Conservation (phyloP, 106 monocot genomes). For the Dioscorea zingiberensis region DNA sequence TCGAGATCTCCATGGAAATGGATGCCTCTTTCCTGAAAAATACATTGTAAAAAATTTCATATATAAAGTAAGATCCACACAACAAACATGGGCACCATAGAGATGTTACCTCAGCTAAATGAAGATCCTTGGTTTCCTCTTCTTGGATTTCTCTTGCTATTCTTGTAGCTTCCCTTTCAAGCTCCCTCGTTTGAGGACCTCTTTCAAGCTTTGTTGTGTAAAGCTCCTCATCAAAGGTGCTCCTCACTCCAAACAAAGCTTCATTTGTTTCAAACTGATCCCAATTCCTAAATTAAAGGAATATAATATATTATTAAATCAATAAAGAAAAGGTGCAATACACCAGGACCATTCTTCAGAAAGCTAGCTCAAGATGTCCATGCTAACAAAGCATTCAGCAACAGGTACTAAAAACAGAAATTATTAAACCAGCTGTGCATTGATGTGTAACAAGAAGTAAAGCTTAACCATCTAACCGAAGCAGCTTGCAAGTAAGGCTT, state of each 20-base stretch:
- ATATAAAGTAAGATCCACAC: no score
- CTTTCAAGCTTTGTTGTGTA: conserved; percentile 96
- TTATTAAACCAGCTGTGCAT: no score
- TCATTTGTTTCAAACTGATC: conserved; percentile 93
- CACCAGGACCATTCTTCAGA: no score
- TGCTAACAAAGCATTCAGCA: no score
- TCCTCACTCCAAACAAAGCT: conserved; percentile 90
- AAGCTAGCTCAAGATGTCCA: no score
- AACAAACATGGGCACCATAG: background rate
- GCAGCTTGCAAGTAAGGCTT: no score
- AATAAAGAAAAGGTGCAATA: no score
- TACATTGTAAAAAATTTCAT: background rate
- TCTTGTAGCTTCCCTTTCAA: conserved; percentile 71
- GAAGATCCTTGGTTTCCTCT: conserved; percentile 79
- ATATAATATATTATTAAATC: no score
- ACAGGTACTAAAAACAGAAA: no score
- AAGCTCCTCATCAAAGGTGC: conserved; percentile 93
- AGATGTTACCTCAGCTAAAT: conserved; percentile 71
- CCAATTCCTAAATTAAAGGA: conserved; percentile 59
- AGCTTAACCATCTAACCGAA: no score
- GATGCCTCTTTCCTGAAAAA: conserved; percentile 84
- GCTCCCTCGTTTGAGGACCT: conserved; percentile 77
- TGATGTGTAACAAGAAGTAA: no score
- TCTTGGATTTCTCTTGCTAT: conserved; percentile 97
- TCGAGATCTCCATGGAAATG: conserved; percentile 52